Conservation (phyloP, 31 red algal species). For the Endocladia muricata region DNA sequence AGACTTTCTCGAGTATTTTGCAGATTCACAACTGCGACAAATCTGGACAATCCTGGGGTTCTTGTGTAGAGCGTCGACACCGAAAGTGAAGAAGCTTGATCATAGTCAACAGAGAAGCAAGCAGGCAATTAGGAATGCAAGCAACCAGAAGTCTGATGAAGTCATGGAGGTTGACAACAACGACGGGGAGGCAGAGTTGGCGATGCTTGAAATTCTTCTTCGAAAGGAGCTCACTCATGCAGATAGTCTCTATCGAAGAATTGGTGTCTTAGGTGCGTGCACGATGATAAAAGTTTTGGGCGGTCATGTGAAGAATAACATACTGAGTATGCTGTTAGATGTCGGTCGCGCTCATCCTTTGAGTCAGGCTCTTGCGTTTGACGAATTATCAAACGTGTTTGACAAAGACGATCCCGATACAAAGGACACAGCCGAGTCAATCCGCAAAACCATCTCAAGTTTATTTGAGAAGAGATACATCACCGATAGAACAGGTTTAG, state of each 20-base stretch:
- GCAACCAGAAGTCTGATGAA: too few relatives aligned
- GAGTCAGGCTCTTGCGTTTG: constrained; percentile 61
- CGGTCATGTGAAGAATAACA: constrained; percentile 30
- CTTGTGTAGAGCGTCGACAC: constrained; percentile 40
- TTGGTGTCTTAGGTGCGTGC: constrained; percentile 69
- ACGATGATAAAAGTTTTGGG: constrained; percentile 65
- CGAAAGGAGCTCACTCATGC: constrained; percentile 71
- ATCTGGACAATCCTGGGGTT: constrained; percentile 66
- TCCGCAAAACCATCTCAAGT: constrained; percentile 36
- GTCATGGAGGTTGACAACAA: not conserved
- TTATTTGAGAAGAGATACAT: constrained; percentile 60
- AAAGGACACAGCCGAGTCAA: constrained; percentile 31
- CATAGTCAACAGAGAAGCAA: not conserved
- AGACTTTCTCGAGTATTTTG: constrained; percentile 62
- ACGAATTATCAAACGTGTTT: constrained; percentile 52
- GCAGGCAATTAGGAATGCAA: not conserved
- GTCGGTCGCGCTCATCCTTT: constrained; percentile 40
- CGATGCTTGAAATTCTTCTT: constrained; percentile 59
- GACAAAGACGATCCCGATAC: not conserved
- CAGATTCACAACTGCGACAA: constrained; percentile 55
- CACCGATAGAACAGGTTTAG: constrained; percentile 12
- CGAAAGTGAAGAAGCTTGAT: not conserved
- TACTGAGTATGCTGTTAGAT: constrained; percentile 45
- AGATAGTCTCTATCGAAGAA: constrained; percentile 51
- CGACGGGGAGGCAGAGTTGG: constrained; percentile 42